Base-by-base conservation (phyloP, 2,329 filamentous ascomycete genomes). In the Juglanconis oblonga region DNA sequence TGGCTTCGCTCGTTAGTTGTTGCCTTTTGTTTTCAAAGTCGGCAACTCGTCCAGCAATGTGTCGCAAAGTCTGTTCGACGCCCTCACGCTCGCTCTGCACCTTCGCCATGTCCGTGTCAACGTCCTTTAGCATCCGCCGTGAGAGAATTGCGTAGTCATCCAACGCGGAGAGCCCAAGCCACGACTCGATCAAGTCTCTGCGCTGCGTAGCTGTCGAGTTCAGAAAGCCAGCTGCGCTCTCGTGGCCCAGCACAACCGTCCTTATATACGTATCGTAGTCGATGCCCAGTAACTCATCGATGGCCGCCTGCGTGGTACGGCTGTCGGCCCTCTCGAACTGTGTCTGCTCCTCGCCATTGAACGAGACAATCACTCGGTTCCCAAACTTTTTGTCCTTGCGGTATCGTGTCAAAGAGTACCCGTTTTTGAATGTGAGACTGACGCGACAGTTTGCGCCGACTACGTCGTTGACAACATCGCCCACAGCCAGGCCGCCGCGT, bases 381-480 rank as follows among this genome's bases (percentile, higher is more conserved):
- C 59, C 62, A 17, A 66, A 55, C n/a, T 55, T 50, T 29, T 60
- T 65, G 61, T 72, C 67, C 54, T 70, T 70, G 29, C 71, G 68
- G 45, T 61, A 69, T 49, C 71, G 62, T 8, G 67, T 66, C 36
- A 73, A 71, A 8, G 64, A 63, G 62, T 70, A 72, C 8, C 70
- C 70, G 36, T 72, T 73, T 32, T 64, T 64, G 57, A 73, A 72
- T 5, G 64, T 63, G 32, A 72, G 54, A 35, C 66, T 63, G 50
- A 73, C 71, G 38, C 62, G 63, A 53, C 71, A 73, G 52, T 72
- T 55, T 31, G 65, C 67, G 29, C 66, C 62, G 11, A 56, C 55
- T n/a, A 63, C 54, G 55, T 74, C 71, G 53, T 74, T 74, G 48
- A 74, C 64, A 3, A 72, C 70, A 51, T 73, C 70, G 8, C 67